Base-by-base conservation (phyloP, 140 eudicot genomes). In the Cichorium intybus region DNA sequence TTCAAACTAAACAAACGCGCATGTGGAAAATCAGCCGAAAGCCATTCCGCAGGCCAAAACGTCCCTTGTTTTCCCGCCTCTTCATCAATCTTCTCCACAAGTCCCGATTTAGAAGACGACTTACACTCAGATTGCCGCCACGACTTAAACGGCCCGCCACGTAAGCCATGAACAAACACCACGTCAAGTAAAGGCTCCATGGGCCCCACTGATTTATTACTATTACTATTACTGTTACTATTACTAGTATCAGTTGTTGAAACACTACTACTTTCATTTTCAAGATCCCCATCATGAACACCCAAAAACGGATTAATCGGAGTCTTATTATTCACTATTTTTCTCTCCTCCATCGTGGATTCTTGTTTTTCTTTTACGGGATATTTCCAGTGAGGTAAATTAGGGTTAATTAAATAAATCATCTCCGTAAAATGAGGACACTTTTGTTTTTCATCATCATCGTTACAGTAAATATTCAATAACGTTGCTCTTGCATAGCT, bases 11-110 rank as follows among this genome's bases (percentile, higher is more conserved):
- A 94, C 88, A 94, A 24, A 63, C 99, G 97, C 49, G 95, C 99
- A 72, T 80, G 81, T 53, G 99, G 95, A 56, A 94, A 94, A 71
- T 94, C 97, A 60, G 85, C 76, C 16, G 97, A 80, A 65, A 94
- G 95, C 97, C 99, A 94, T 78, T 94, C 99, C 2, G 90, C 97
- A 10, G 97, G 99, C 99, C 99, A 94, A 55, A 89, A 94, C 21
- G 97, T 89, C 17, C 97, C 99, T 33, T 80, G 88, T 68, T 86
- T 94, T 62, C 99, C 99, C 17, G 99, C 97, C 51, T 94, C 99
- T 81, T 86, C 88, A 53, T 94, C 99, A 79, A 94, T 94, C 80
- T 94, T 94, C 77, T 94, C 99, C 9, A 94, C 99, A 72, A 94
- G 97, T 69, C 99, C 97, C 74, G 99, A 94, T 77, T 94, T 86